Base-by-base conservation (phyloP, 169 alveolate species). In the Miamiensis avidus region DNA sequence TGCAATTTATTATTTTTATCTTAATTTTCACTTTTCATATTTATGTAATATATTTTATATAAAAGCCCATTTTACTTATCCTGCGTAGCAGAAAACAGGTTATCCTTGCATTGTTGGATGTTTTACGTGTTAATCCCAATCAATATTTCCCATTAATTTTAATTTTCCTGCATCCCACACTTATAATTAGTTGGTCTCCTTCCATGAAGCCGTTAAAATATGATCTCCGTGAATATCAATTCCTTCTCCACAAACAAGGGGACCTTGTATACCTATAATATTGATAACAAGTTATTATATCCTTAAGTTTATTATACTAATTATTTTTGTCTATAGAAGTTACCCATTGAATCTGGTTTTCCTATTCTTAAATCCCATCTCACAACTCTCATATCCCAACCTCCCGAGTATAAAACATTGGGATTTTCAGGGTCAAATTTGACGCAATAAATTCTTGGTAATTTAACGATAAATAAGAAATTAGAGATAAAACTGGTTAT, bases 191-290 rank as follows among this genome's bases (percentile, higher is more conserved):
- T 93, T 89, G 34, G 91, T 93, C 73, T 89, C 81, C 84, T 91
- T 89, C 95, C 96, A 93, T 64, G 96, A 93, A n/a, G 94, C 95
- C 20, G 97, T 93, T 34, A 95, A 72, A 31, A 95, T 86, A 31
- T 86, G 75, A 28, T 82, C 69, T 34, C 85, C 90, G 82, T 86
- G 90, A 29, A 95, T 83, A 87, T 95, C 97, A 29, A 95, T 84
- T 0, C 97, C 95, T 82, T 95, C 97, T 31, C 97, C 97, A 74
- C 97, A 93, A 73, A 95, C 86, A 34, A 88, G 89, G 0, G 97
- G 96, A 0, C 96, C 97, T 81, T 91, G 91, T 74, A 93, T 91
- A 76, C 84, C 84, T 79, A 4, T 77, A 20, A 31, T 25, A 32
- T 25, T 32, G 25, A 15, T 73, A 73, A 15, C 6, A 75, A 29